A percentile compares a stretch with the other conserved stretches of the same genome.
phyloP scores from a whole-genome alignment of 352 stramenopile genomes.

The Phytopythium sindhum region DNA sequence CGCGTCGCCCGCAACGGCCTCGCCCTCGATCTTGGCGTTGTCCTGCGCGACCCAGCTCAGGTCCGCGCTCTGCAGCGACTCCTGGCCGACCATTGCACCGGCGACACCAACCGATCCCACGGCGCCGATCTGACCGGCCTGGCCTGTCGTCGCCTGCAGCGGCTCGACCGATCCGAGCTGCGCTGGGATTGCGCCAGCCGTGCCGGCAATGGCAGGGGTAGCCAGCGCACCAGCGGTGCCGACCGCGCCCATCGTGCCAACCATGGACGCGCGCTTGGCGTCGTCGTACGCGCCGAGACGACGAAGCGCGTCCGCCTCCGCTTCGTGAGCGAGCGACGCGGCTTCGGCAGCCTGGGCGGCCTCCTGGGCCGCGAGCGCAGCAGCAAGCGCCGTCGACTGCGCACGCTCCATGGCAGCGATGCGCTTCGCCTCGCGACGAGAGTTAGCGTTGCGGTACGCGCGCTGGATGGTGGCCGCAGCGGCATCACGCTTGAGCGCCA shows the following conservation, averaged over 20 bases:
- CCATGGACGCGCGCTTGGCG: constrained; percentile 25
- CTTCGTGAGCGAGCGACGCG: constrained; percentile 65
- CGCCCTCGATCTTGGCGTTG: constrained; percentile 72
- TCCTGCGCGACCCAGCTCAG: constrained; percentile 85
- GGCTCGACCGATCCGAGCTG: constrained; percentile 73
- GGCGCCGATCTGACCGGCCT: constrained; percentile 73
- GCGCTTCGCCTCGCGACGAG: constrained; percentile 69
- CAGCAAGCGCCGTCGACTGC: constrained; percentile 67
- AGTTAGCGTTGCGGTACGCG: constrained; percentile 60
- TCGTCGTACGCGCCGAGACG: constrained; percentile 66
- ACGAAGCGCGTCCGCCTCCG: constrained; percentile 73
- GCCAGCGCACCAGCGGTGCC: constrained; percentile 58
- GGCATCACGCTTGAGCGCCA: constrained; percentile 48
- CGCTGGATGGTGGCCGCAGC: constrained; percentile 68
- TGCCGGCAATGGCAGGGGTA: constrained; percentile 42
- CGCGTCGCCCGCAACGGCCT: constrained; percentile 68
- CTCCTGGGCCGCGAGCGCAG: constrained; percentile 71
- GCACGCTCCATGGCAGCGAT: constrained; percentile 62
- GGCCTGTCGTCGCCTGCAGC: constrained; percentile 51
- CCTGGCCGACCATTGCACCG: constrained; percentile 68
- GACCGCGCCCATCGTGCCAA: constrained; percentile 43
- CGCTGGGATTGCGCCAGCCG: constrained; percentile 45
- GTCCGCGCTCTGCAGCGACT: constrained; percentile 80
- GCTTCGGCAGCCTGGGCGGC: constrained; percentile 68
- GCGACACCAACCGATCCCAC: constrained; percentile 74